Percentiles rank a stretch among this genome's conserved stretches.
Evolutionary conservation across 2,329 filamentous ascomycete species (phyloP).

Genomic region (Aspergillus glaucus): DNA sequence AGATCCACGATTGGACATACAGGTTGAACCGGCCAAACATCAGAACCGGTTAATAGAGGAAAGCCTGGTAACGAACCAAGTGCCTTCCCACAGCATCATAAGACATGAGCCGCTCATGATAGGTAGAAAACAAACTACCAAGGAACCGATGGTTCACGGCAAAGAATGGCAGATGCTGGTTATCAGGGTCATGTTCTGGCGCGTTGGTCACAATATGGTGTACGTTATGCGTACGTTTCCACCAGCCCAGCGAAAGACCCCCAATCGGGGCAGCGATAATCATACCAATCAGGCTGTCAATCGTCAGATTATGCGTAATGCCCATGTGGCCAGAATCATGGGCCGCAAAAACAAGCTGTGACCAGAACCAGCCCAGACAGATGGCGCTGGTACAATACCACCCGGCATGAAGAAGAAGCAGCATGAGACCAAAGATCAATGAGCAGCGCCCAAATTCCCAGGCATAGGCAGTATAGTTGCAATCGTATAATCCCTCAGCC

Average conservation of each 20-base stretch:
- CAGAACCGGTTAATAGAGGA: slow-evolving; percentile 74
- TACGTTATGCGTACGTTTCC: slow-evolving; percentile 92
- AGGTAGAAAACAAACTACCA: slow-evolving; percentile 63
- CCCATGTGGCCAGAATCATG: slow-evolving; percentile 96
- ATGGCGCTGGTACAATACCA: slow-evolving; percentile 65
- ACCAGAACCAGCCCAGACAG: slow-evolving; percentile 78
- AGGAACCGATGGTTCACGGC: slow-evolving; percentile 81
- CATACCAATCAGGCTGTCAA: slow-evolving; percentile 79
- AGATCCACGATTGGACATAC: slow-evolving; percentile 74
- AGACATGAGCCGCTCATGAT: slow-evolving; percentile 70
- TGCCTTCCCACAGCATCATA: slow-evolving; percentile 68
- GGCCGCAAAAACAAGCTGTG: slow-evolving; percentile 83
- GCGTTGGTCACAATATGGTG: slow-evolving; percentile 94
- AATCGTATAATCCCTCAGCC: slow-evolving; percentile 68
- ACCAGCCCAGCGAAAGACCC: slow-evolving; percentile 86
- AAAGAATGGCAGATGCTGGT: slow-evolving; percentile 80
- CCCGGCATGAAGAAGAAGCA: slow-evolving; percentile 48
- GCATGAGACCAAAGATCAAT: slow-evolving; percentile 50
- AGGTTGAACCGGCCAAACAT: slow-evolving; percentile 79
- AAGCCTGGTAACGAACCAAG: slow-evolving; percentile 64
- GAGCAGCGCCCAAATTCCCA: slow-evolving; percentile 64
- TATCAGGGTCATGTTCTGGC: slow-evolving; percentile 91
- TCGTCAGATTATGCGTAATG: slow-evolving; percentile 80
- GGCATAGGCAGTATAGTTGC: slow-evolving; percentile 69
- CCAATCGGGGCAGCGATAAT: slow-evolving; percentile 81